Conservation (phyloP, 2,329 filamentous ascomycete genomes). For the Talaromyces sp. region DNA sequence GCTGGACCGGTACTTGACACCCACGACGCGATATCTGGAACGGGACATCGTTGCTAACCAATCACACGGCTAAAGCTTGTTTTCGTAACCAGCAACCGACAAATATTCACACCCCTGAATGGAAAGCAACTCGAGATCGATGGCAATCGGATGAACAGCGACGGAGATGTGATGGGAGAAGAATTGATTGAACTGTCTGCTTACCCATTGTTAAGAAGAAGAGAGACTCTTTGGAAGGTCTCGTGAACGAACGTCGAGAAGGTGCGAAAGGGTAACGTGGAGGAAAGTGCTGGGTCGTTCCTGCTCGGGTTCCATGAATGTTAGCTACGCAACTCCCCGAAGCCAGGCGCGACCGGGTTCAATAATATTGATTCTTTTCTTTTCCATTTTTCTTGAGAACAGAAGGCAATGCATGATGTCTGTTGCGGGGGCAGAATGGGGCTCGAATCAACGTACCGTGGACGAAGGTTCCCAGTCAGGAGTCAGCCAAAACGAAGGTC, state of each 20-base stretch:
- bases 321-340: not conserved
- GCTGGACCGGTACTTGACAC: slow-evolving; percentile 12
- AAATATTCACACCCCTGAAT: not conserved
- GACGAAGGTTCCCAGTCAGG: slow-evolving; percentile 13
- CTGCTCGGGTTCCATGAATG: not conserved
- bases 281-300: slow-evolving; percentile 5
- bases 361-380: not conserved
- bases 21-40: slow-evolving; percentile 14
- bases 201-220: slow-evolving; percentile 11
- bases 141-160: not conserved
- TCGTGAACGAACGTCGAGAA: slow-evolving; percentile 11
- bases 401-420: not conserved
- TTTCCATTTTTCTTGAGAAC: not conserved
- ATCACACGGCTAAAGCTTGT: slow-evolving; percentile 9
- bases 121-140: not conserved
- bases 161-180: not conserved
- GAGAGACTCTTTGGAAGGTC: slow-evolving; percentile 7
- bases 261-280: not conserved
- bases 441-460: slow-evolving; percentile 10
- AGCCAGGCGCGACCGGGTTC: not conserved
- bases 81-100: not conserved
- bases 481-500: slow-evolving; percentile 7
- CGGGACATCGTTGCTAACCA: slow-evolving; percentile 10
- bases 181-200: not conserved
- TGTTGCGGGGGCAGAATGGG: not conserved